Evolutionary conservation across 345 rosid genomes (phyloP).

Genomic region (Bruguiera sexangula): DNA sequence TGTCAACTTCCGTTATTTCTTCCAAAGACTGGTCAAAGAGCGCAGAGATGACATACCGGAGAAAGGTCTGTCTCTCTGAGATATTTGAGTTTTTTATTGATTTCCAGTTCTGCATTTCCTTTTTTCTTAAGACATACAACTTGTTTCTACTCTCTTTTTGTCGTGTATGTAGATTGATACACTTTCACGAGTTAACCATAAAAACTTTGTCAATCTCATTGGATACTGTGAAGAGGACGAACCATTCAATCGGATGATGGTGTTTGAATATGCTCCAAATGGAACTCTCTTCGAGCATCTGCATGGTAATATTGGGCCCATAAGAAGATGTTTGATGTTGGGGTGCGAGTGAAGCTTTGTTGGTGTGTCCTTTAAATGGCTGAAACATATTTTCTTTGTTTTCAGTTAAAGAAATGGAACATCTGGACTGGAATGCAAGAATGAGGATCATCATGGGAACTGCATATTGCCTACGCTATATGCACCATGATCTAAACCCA

Average conservation of each 20-base stretch:
- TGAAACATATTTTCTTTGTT: conserved; percentile 19
- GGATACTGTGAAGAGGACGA: conserved; percentile 85
- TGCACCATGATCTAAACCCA: conserved; percentile 85
- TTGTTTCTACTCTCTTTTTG: not conserved
- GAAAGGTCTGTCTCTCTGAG: conserved; percentile 55
- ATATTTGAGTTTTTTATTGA: not conserved
- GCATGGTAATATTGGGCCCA: conserved; percentile 49
- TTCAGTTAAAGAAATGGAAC: conserved; percentile 76
- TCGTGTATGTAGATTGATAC: conserved; percentile 51
- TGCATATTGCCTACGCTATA: conserved; percentile 84
- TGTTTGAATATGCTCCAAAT: conserved; percentile 95
- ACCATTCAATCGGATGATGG: conserved; percentile 96
- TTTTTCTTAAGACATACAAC: not conserved
- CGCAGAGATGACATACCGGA: conserved; percentile 62
- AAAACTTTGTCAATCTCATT: conserved; percentile 88
- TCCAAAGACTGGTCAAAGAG: conserved; percentile 62
- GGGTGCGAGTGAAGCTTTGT: not conserved
- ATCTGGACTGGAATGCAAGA: conserved; percentile 87
- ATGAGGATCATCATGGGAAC: conserved; percentile 80
- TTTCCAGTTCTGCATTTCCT: not conserved
- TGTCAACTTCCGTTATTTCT: conserved; percentile 44
- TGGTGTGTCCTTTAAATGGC: conserved; percentile 15
- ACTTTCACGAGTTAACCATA: conserved; percentile 78
- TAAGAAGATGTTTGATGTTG: not conserved
- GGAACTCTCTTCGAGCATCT: conserved; percentile 83